Conservation (phyloP, 345 rosid species). For the Salix viminalis region DNA sequence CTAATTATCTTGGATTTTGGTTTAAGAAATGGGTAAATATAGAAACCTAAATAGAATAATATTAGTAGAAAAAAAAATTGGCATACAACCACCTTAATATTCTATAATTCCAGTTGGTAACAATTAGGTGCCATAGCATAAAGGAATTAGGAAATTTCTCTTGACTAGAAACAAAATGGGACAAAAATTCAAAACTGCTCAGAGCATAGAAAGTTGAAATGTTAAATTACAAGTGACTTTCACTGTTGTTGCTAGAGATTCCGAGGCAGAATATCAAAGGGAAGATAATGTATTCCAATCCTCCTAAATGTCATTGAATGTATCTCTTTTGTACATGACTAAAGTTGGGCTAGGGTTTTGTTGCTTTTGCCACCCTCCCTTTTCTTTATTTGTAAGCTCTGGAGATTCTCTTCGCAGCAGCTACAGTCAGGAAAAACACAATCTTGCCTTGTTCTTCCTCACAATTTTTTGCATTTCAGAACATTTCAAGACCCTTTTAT, state of each 20-base stretch:
- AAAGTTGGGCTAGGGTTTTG: slow-evolving; percentile 11
- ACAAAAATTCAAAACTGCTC: slow-evolving; percentile 7
- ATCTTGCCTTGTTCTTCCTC: slow-evolving; percentile 13
- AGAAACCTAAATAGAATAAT: neutral
- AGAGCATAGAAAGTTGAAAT: slow-evolving; percentile 9
- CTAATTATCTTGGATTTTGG: no score
- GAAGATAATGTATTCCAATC: slow-evolving; percentile 22
- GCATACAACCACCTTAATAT: neutral
- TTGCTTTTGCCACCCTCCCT: slow-evolving; percentile 6
- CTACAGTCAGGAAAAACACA: slow-evolving; percentile 11
- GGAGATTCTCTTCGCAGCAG: slow-evolving; percentile 16
- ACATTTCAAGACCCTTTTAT: neutral
- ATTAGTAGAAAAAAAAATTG: neutral
- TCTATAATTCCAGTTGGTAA: neutral
- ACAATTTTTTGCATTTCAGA: neutral
- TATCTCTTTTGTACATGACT: neutral
- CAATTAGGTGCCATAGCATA: neutral
- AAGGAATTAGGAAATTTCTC: slow-evolving; percentile 4
- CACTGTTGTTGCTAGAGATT: slow-evolving; percentile 31
- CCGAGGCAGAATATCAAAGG: slow-evolving; percentile 34
- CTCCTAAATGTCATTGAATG: neutral
- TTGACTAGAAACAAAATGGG: neutral
- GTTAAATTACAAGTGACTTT: slow-evolving; percentile 31
- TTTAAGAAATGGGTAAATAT: no score
- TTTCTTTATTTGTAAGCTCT: slow-evolving; percentile 1